Evolutionary conservation across 495 filamentous ascomycete genomes (phyloP), one percentile per base, ranked within the genome.

Genomic region (Collariella sp.): DNA sequence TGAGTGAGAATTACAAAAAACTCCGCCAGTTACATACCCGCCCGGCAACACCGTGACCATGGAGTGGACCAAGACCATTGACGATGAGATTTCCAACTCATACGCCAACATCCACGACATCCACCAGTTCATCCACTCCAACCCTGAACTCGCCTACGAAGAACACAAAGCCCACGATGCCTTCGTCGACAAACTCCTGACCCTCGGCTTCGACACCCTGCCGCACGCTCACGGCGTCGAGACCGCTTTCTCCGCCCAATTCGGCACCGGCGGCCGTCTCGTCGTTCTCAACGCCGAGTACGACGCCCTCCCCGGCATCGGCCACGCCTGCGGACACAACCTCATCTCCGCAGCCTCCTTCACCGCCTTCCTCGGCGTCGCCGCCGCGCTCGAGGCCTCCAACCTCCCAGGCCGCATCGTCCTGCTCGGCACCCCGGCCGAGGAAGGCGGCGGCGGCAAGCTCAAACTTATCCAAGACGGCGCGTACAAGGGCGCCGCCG

Each of bases 391-490:
- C 26, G 71, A 74, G 45, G 52, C 73, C 12, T 76, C 72, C 35
- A 63, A 63, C 10, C 58, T 76, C 9, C 76, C 74, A 0, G 83
- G 85, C 5, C 76, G 78, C 19, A 67, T 83, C 0, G 70, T 81
- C 7, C 65, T 88, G 3, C 71, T 87, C 10, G 85, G 85, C 1
- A 87, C 84, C 0, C 85, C 85, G 2, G 85, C 83, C 0, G 85
- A 88, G 62, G 84, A 88, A 58, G 79, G 70, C 18, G 70, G 72
- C 45, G 72, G 72, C 41, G 72, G 72, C 6, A 82, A 81, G 59
- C 64, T 76, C 2, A 71, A 67, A 16, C 63, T 82, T 10, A 74
- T 81, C 24, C 64, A 67, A 0, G 70, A 68, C 0, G 78, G 78
- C 0, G 79, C 78, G 1, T 81, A 77, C 60, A 63, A 67, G 5